Conservation (phyloP, 2,329 filamentous ascomycete species). For the Moelleriella libera region DNA sequence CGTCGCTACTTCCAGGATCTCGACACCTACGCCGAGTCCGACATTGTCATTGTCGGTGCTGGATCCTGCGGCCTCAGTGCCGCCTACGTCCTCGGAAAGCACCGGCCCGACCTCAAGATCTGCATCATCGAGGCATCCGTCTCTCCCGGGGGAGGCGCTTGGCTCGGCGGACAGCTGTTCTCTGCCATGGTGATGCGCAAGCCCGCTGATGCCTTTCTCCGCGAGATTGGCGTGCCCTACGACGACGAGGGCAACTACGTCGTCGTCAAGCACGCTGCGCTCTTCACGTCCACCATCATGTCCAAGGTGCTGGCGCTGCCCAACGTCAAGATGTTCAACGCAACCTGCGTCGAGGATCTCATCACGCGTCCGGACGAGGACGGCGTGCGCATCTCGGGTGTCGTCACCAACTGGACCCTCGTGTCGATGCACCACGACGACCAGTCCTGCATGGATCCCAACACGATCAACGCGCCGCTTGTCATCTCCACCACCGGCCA, state of each 20-base stretch:
- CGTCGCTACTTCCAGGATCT: slow-evolving; percentile 85
- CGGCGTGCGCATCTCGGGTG: slow-evolving; percentile 61
- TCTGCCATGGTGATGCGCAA: slow-evolving; percentile 92
- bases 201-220: slow-evolving; percentile 73
- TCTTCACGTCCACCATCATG: slow-evolving; percentile 82
- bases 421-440: slow-evolving; percentile 79
- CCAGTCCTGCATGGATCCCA: slow-evolving; percentile 93
- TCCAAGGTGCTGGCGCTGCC: slow-evolving; percentile 72
- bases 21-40: slow-evolving; percentile 78
- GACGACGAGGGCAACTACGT: slow-evolving; percentile 84
- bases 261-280: slow-evolving; percentile 83
- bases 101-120: slow-evolving; percentile 81
- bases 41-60: slow-evolving; percentile 86
- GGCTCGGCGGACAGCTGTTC: slow-evolving; percentile 91
- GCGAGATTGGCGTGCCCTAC: slow-evolving; percentile 68
- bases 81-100: slow-evolving; percentile 71
- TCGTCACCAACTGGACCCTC: slow-evolving; percentile 93
- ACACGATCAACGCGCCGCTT: slow-evolving; percentile 86
- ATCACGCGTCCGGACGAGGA: slow-evolving; percentile 58
- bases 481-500: slow-evolving; percentile 86
- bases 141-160: slow-evolving; percentile 76
- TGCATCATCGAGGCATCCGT: slow-evolving; percentile 83
- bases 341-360: slow-evolving; percentile 80
- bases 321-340: slow-evolving; percentile 95
- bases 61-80: slow-evolving; percentile 78